These are phyloP conservation scores for Panaeolus cyanescens DNA, from an alignment of 768 basidiomycete species.

Conservation along the genomic window DNA sequence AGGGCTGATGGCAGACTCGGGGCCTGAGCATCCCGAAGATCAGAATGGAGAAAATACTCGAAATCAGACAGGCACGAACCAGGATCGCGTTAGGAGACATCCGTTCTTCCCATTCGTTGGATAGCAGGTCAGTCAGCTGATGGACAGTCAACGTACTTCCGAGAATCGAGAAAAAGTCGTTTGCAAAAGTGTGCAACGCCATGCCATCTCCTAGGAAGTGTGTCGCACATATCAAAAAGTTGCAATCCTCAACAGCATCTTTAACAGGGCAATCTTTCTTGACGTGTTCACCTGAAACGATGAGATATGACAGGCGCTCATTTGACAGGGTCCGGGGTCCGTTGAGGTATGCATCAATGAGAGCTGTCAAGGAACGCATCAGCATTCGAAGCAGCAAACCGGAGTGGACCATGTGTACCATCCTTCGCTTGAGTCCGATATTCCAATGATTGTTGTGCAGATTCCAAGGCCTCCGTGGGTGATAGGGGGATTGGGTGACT, in stretches of 20 bases:
- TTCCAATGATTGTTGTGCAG: constrained; percentile 34
- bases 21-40: constrained; percentile 4
- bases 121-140: constrained; percentile 26
- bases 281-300: constrained; percentile 33
- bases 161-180: constrained; percentile 74
- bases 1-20: constrained; percentile 20
- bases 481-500: constrained; percentile 21
- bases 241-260: constrained; percentile 36
- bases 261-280: not conserved
- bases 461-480: constrained; percentile 12
- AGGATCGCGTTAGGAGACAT: not conserved
- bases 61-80: constrained; percentile 8
- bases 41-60: not conserved
- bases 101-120: constrained; percentile 33
- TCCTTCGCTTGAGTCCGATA: constrained; percentile 55
- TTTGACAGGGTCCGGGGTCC: constrained; percentile 74
- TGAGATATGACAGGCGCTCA: constrained; percentile 64
- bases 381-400: not conserved
- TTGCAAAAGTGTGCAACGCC: constrained; percentile 80
- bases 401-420: constrained; percentile 32
- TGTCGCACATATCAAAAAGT: constrained; percentile 73
- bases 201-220: constrained; percentile 90
- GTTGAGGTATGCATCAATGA: constrained; percentile 75
- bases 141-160: constrained; percentile 33
- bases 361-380: constrained; percentile 34